phyloP scores from a whole-genome alignment of 352 stramenopile genomes.

The Phytopythium litorale region DNA sequence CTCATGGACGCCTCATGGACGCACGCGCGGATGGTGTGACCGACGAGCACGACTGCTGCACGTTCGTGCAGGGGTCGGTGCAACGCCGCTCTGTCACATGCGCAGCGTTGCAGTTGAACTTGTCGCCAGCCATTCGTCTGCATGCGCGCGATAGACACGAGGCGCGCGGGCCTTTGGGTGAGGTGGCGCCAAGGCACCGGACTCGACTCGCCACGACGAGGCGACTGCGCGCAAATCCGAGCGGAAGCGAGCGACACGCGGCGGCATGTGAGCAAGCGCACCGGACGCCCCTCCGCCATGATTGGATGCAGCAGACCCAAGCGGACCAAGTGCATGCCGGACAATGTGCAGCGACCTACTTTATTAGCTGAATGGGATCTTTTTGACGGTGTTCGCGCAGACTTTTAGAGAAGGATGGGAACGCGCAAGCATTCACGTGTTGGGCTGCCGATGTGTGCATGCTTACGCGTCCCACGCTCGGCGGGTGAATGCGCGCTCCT shows the following conservation, averaged over 20 bases:
- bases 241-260: slow-evolving; percentile 1
- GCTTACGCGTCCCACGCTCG: background rate
- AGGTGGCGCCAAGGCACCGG: background rate
- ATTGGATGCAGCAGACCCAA: background rate
- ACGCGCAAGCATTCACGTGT: background rate
- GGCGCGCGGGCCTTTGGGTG: background rate
- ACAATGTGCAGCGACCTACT: background rate
- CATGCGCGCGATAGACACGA: slow-evolving; percentile 3
- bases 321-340: too few relatives aligned
- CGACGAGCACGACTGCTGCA: background rate
- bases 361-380: background rate
- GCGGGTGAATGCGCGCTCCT: too few relatives aligned
- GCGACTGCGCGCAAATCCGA: background rate
- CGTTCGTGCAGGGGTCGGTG: background rate
- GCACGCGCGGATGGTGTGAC: background rate
- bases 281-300: background rate
- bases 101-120: background rate
- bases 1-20: too few relatives aligned
- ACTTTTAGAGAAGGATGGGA: background rate
- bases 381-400: background rate
- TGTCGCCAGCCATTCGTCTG: background rate
- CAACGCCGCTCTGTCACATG: background rate
- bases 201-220: background rate
- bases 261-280: background rate
- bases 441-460: background rate